Evolutionary conservation across 75 land plant species (phyloP).

Genomic region (Gnetum montanum): DNA sequence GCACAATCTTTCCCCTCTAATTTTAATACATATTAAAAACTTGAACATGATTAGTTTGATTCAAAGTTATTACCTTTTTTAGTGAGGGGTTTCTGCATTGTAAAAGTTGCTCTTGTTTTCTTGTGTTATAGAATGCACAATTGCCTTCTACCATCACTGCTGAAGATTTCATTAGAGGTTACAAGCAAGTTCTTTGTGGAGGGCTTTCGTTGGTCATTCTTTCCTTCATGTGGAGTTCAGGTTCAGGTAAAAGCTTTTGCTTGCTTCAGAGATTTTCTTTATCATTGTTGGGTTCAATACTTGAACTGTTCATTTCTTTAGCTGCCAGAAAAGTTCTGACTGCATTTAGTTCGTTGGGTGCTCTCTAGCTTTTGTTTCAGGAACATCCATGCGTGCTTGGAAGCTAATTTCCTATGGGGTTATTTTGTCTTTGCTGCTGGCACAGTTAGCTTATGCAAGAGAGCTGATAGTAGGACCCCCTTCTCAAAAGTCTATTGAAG

Average conservation of each 20-base stretch:
- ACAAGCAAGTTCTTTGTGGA: conserved; percentile 37
- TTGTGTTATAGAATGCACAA: conserved; percentile 33
- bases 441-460: conserved; percentile 41
- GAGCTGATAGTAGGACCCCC: conserved; percentile 22
- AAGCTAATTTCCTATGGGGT: conserved; percentile 35
- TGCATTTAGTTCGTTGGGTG: background rate
- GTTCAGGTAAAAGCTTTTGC: conserved; percentile 23
- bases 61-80: no score
- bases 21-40: no score
- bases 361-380: conserved; percentile 29
- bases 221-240: conserved; percentile 38
- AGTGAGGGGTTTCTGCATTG: no score
- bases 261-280: background rate
- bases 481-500: conserved; percentile 7
- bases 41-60: no score
- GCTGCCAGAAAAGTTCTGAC: background rate
- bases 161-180: conserved; percentile 14
- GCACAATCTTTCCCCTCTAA: no score
- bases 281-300: background rate
- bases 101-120: no score
- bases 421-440: conserved; percentile 27
- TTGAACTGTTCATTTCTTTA: background rate
- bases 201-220: conserved; percentile 42
- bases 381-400: conserved; percentile 29
- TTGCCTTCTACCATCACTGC: conserved; percentile 6